These are phyloP conservation scores for Leishmania arabica DNA, from an alignment of 208 protist species.

Conservation along the genomic window DNA sequence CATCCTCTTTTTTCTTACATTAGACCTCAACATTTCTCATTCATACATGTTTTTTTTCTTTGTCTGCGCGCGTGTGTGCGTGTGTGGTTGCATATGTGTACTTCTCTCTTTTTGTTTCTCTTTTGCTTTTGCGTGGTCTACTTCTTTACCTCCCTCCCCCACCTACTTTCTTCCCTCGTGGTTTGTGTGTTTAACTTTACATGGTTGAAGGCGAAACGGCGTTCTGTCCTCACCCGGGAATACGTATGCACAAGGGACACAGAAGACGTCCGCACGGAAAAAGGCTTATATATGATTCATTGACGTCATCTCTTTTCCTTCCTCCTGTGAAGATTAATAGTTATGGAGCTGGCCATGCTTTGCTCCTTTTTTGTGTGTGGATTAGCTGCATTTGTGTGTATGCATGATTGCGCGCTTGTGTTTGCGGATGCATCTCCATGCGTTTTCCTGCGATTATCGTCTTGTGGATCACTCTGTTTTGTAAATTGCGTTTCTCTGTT, in stretches of 20 bases:
- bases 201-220: not conserved
- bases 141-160: not conserved
- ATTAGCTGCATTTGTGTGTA: not conserved
- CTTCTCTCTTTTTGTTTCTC: not conserved
- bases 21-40: not conserved
- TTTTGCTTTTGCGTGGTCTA: conserved; percentile 12
- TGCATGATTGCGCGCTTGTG: not conserved
- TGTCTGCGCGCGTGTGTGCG: not conserved
- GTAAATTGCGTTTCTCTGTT: conserved; percentile 4
- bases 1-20: not conserved
- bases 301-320: not conserved
- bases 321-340: not conserved
- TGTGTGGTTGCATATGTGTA: not conserved
- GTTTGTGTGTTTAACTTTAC: not conserved
- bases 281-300: not conserved
- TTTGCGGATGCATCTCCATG: not conserved
- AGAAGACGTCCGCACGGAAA: not conserved
- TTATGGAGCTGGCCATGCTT: conserved; percentile 3
- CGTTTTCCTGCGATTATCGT: conserved; percentile 4
- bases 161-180: not conserved
- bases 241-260: not conserved
- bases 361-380: conserved; percentile 3
- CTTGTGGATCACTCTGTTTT: conserved; percentile 11
- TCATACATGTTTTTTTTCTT: not conserved
- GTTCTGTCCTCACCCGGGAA: not conserved